A percentile compares a stretch with the other conserved stretches of the same genome.
Evolutionary conservation across 1,139 yeast genomes (phyloP).

Genomic region (Meyerozyma smithsonii): DNA sequence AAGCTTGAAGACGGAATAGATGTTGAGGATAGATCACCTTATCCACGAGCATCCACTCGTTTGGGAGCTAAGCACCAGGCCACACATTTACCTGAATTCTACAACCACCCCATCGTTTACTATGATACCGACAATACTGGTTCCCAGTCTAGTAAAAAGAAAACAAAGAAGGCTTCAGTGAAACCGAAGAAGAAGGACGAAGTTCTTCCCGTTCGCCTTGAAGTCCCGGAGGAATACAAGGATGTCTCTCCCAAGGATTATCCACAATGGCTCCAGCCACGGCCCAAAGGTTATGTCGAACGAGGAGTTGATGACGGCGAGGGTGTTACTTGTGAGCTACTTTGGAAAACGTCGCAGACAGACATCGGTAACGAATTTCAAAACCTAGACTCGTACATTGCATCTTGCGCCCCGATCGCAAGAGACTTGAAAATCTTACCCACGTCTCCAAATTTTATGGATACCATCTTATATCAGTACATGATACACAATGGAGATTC

Average conservation of each 20-base stretch:
- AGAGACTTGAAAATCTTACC: conserved; percentile 28
- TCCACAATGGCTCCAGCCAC: conserved; percentile 74
- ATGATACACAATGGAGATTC: conserved; percentile 49
- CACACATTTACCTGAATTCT: conserved; percentile 61
- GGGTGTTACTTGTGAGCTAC: conserved; percentile 51
- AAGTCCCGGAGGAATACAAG: conserved; percentile 45
- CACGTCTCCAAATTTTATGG: conserved; percentile 74
- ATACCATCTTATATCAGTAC: conserved; percentile 56
- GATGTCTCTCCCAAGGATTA: conserved; percentile 40
- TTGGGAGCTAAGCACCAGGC: conserved; percentile 76
- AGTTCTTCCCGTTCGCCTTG: conserved; percentile 23
- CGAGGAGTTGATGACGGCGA: conserved; percentile 69
- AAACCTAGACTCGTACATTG: conserved; percentile 50
- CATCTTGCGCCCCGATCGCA: conserved; percentile 55
- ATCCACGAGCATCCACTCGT: conserved; percentile 78
- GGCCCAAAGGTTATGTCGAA: conserved; percentile 79
- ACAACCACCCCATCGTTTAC: conserved; percentile 62
- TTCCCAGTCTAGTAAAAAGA: conserved; percentile 12
- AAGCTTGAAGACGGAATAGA: conserved; percentile 76
- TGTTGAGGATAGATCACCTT: conserved; percentile 68
- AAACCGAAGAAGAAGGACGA: conserved; percentile 16
- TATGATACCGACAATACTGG: conserved; percentile 41
- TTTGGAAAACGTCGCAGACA: conserved; percentile 56
- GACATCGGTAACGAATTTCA: conserved; percentile 27
- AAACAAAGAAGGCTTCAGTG: conserved; percentile 12